Conservation (phyloP, 2,329 filamentous ascomycete species). For the Claviceps sp. region DNA sequence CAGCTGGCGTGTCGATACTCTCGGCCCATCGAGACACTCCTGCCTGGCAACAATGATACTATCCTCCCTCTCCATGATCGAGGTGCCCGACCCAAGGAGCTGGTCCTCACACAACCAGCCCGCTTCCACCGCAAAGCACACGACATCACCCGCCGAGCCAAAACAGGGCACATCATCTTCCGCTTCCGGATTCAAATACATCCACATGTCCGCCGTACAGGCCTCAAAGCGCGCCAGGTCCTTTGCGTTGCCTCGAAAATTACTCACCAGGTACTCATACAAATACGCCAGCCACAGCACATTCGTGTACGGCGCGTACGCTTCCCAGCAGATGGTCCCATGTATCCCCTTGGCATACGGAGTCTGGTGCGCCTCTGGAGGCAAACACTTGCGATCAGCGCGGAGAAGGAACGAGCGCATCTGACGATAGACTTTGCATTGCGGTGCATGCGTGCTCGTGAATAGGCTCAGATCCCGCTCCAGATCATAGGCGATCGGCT, state of each 20-base stretch:
- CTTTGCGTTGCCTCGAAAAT: slow-evolving; percentile 33
- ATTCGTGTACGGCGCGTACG: slow-evolving; percentile 47
- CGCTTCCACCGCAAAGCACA: slow-evolving; percentile 42
- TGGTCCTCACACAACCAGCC: slow-evolving; percentile 44
- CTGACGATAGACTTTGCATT: slow-evolving; percentile 49
- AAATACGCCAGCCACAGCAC: slow-evolving; percentile 52
- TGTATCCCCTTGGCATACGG: slow-evolving; percentile 33
- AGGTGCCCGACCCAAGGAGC: slow-evolving; percentile 26
- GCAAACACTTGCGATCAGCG: slow-evolving; percentile 36
- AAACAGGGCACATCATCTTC: slow-evolving; percentile 35
- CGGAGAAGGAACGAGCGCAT: slow-evolving; percentile 45
- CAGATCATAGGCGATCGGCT: slow-evolving; percentile 40
- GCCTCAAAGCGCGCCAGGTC: slow-evolving; percentile 32
- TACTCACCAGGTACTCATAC: slow-evolving; percentile 36
- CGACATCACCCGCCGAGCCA: slow-evolving; percentile 40
- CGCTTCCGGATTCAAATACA: slow-evolving; percentile 38
- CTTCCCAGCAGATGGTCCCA: slow-evolving; percentile 39
- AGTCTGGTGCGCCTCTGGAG: slow-evolving; percentile 30
- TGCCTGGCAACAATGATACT: slow-evolving; percentile 25
- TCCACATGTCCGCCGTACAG: slow-evolving; percentile 39
- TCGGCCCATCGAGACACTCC: slow-evolving; percentile 12
- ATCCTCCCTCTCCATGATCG: slow-evolving; percentile 24
- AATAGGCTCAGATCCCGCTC: slow-evolving; percentile 48
- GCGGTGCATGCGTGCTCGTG: slow-evolving; percentile 43
- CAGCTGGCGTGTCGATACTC: slow-evolving; percentile 13